Evolutionary conservation across 176 grass and related monocot species (phyloP), one percentile per base, ranked within the genome.

Genomic region (Carex myosuroides): DNA sequence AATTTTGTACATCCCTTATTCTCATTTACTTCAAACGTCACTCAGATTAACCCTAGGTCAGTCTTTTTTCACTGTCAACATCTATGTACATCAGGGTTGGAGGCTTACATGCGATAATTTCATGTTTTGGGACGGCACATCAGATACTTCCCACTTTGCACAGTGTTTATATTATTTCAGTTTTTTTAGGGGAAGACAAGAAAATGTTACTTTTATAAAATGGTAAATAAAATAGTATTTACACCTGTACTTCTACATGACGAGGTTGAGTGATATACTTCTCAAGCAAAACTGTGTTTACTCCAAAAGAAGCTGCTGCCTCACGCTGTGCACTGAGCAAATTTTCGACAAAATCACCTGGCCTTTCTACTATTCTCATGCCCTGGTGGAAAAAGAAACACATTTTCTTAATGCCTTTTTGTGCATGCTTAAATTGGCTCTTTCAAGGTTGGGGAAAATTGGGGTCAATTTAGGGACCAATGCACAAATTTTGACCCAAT

Each of bases 211-310:
- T 46, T 44, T 21, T 20, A 18, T 46, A 42, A 48, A 39, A 10
- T 21, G 32, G 32, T 16, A 41, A 44, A 71, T 46, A n/a, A 21
- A 20, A 71, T 44, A 46, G 8, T 71, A 71, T 81, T n/a, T 24
- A 50, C 89, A 98, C 95, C 92, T 98, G 95, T 41, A 98, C 95
- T 89, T 98, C 95, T 29, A 98, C 78, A 68, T 98, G 95, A 64
- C 95, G 89, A 33, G 95, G 95, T 75, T 98, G 89, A 77, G 92
- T 98, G 88, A 98, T 94, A 52, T 98, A 98, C 68, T 94, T 98
- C 64, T 98, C 95, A 67, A 98, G 73, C 75, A 98, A 89, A 44
- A 98, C 79, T 7, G 92, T 94, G 67, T 91, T 83, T 77, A 98
- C 86, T 14, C 92, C 92, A 87, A 98, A 98, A 53, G 95, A 98